Evolutionary conservation across 768 basidiomycete species (phyloP).

Genomic region (Boletus insuetus): DNA sequence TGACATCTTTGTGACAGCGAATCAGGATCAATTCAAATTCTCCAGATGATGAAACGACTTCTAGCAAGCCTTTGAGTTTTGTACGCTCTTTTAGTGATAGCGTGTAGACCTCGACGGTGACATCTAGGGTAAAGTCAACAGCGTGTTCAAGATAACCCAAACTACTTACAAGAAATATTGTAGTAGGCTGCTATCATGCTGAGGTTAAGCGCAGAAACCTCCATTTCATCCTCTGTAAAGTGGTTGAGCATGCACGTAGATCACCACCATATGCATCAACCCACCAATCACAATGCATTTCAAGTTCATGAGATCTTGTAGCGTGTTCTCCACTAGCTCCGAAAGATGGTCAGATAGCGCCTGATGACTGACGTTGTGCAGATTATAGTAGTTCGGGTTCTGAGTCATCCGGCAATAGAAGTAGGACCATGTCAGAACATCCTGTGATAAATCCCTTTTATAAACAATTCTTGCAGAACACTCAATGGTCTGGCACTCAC

Average conservation of each 20-base stretch:
- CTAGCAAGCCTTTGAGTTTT: too few relatives aligned
- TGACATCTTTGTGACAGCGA: conserved; percentile 93
- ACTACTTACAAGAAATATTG: conserved; percentile 73
- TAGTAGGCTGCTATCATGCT: conserved; percentile 99
- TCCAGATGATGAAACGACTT: conserved; percentile 94
- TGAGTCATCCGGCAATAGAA: conserved; percentile 97
- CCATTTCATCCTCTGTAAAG: conserved; percentile 80
- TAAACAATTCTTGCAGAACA: neutral
- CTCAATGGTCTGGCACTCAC: conserved; percentile 37
- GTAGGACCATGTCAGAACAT: conserved; percentile 98
- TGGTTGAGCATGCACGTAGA: neutral
- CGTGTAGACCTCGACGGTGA: conserved; percentile 96
- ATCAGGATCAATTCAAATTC: conserved; percentile 93
- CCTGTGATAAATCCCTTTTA: conserved; percentile 41
- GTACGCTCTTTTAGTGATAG: conserved; percentile 95
- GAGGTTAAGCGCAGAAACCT: conserved; percentile 85
- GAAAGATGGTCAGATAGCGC: conserved; percentile 95
- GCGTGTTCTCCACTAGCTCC: conserved; percentile 90
- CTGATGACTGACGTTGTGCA: conserved; percentile 93
- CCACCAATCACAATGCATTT: conserved; percentile 90
- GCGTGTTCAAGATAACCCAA: neutral
- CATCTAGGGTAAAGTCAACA: conserved; percentile 49
- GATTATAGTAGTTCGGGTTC: conserved; percentile 93
- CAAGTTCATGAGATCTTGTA: conserved; percentile 88
- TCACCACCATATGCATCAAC: conserved; percentile 16